These are phyloP conservation scores for Serpula lacrymans DNA, from an alignment of 768 basidiomycete species.

Conservation along the genomic window DNA sequence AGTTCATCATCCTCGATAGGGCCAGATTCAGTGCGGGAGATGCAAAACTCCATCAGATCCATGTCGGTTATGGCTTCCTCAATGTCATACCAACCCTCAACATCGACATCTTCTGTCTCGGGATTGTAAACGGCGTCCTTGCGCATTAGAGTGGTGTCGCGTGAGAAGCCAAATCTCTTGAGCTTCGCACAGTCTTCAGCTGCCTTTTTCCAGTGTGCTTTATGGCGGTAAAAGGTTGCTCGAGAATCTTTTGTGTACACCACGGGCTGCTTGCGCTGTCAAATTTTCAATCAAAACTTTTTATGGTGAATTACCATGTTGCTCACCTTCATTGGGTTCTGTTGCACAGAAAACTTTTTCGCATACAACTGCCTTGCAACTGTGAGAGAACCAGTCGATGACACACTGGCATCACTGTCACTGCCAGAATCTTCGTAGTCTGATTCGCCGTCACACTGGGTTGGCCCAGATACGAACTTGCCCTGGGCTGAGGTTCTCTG, in stretches of 20 bases:
- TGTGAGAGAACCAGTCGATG: background rate
- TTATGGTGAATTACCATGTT: too few species aligned
- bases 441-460: background rate
- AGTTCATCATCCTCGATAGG: background rate
- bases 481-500: background rate
- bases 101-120: background rate
- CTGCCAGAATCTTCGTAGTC: background rate
- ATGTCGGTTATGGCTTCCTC: background rate
- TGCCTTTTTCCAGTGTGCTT: background rate
- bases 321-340: too few species aligned
- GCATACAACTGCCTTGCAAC: background rate
- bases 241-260: background rate
- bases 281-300: background rate
- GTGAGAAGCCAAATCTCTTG: background rate
- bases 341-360: too few species aligned
- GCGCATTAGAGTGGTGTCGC: background rate
- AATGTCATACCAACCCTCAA: too few species aligned
- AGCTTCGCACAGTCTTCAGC: background rate
- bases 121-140: background rate
- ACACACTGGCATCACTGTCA: background rate
- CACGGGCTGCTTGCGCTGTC: too few species aligned
- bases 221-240: background rate
- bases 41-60: background rate
- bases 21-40: background rate
- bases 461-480: background rate